Base-by-base conservation (phyloP, 176 grass and related monocot genomes). In the Zea luxurians region DNA sequence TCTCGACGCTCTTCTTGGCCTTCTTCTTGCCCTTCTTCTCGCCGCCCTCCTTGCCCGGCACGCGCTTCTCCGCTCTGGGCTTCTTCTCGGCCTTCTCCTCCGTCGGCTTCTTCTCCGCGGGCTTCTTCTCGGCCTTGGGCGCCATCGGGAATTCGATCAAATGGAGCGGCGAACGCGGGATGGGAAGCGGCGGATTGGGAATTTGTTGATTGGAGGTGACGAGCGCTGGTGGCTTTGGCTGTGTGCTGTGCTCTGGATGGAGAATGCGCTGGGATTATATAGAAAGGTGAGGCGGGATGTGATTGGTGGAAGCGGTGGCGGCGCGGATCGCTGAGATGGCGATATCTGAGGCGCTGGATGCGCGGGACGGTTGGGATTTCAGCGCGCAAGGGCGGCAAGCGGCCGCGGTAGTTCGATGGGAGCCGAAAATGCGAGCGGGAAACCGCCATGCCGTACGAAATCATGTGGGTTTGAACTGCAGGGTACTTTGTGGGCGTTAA, bases 81-180 rank as follows among this genome's bases (percentile, higher is more conserved):
- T 85, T 85, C 60, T 78, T 72, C 45, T 78, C 83, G 37, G 59
- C 50, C 81, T 83, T 83, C 72, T 83, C 71, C 71, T 53, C 72
- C 2, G 36, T 60, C 35, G 74, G 74, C 83, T 84, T 77, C 84
- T 80, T 80, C 84, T 80, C 78, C 0, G 78, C 78, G 20, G 84
- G 84, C 73, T 87, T 87, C 85, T 87, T 87, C 66, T 87, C 85
- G 8, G 85, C 85, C 79, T 87, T 87, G 73, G 85, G 85, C 48
- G 85, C 85, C 85, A 87, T 87, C 11, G 7, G 9, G 15, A 4
- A 36, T 7, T 40, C 38, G 38, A 15, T 10, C 6, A 8, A 11
- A 36, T 10, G 10, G 20, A 10, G 15, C 6, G 5, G 41, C 57
- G 57, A 27, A 27, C 3, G 17, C 15, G 36, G 17, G 36, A 2